Percentiles rank a stretch among this genome's conserved stretches.
Conservation (phyloP, 805 yeast genomes). For the Peterozyma xylosa region DNA sequence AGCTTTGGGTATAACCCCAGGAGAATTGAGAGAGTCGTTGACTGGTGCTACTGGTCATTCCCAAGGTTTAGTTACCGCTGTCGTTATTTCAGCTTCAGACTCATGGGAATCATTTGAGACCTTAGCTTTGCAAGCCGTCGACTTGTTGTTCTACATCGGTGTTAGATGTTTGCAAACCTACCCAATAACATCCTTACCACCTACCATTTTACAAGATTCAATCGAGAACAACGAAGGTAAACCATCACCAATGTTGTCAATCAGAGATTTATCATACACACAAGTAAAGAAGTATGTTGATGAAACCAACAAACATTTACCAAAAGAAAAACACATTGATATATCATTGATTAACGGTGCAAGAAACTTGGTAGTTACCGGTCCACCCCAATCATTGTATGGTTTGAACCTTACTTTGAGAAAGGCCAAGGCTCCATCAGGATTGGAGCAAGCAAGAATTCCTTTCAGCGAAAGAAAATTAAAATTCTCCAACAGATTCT, state of each 20-base stretch:
- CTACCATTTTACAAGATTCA: constrained; percentile 86
- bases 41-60: constrained; percentile 84
- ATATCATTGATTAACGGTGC: constrained; percentile 94
- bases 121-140: constrained; percentile 69
- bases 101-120: constrained; percentile 79
- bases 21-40: constrained; percentile 66
- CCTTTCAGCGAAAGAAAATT: constrained; percentile 93
- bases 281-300: constrained; percentile 77
- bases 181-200: constrained; percentile 92
- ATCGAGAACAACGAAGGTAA: constrained; percentile 91
- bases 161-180: constrained; percentile 83
- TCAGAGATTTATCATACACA: constrained; percentile 75
- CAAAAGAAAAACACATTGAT: constrained; percentile 82
- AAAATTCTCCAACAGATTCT: constrained; percentile 85
- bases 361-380: constrained; percentile 88
- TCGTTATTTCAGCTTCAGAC: constrained; percentile 70
- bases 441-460: constrained; percentile 90
- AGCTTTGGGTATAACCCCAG: constrained; percentile 82
- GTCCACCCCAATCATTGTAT: constrained; percentile 96
- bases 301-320: constrained; percentile 88
- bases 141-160: constrained; percentile 88
- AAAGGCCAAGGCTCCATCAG: constrained; percentile 90
- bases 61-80: constrained; percentile 88
- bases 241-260: constrained; percentile 96
- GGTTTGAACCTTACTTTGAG: constrained; percentile 91